Evolutionary conservation across 2,329 filamentous ascomycete genomes (phyloP), one percentile per base, ranked within the genome.

Genomic region (Aspergillus cejpii): DNA sequence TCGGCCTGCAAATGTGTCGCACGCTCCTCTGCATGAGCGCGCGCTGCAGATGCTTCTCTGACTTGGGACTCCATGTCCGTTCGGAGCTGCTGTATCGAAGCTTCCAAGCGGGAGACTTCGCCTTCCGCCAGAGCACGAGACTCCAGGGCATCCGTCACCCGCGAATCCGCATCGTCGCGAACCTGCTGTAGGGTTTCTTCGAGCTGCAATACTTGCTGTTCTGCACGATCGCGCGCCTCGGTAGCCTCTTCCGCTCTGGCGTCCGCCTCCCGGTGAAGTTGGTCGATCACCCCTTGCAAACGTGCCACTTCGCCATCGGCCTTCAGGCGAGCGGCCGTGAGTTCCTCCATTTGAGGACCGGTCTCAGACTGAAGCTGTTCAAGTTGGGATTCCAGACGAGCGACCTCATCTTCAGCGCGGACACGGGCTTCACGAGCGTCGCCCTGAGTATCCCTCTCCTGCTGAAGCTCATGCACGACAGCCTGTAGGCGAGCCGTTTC

Each of bases 391-490:
- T 55, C 44, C 20, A 56, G 15, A 12, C 46, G 51, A 26, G 45
- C 29, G 26, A 49, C 44, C 31, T 57, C 48, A 0, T 29, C 39
- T 34, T 57, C 54, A 11, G 51, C 51, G 2, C 47, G 51, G 7
- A 48, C 43, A 2, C 52, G 52, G 23, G 52, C 49, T 39, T 51
- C 48, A 20, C 41, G 41, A 10, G 47, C 44, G 27, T 50, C 46
- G 19, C 15, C 24, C 20, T 44, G 10, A 55, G 60, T 36, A 1
- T 56, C 54, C 2, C 64, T 54, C 20, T 66, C 50, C 12, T 51
- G 51, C 26, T 63, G 54, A 2, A 62, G 53, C 10, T 60, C 63
- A 27, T 78, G 73, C 4, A 85, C 63, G 56, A 82, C 76, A 11
- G 76, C 73, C 39, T 74, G 41, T 29, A 53, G 27, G 23, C 46